phyloP scores from a whole-genome alignment of 257 asterid genomes.

The Solanum rostratum region DNA sequence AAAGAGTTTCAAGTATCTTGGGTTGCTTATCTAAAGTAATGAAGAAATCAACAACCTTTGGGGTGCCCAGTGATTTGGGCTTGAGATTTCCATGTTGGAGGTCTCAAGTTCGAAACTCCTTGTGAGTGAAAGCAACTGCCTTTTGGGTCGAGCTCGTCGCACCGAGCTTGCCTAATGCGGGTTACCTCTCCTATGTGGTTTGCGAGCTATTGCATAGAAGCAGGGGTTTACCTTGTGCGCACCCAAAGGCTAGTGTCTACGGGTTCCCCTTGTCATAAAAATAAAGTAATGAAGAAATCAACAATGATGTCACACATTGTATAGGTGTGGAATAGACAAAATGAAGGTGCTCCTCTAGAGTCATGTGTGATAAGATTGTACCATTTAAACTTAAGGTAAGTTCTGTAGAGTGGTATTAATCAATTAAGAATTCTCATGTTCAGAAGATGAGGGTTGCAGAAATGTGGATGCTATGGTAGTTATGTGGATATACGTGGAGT shows the following conservation, averaged over 20 bases:
- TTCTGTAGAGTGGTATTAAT: not conserved
- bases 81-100: too few relatives aligned
- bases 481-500: not conserved
- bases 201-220: too few relatives aligned
- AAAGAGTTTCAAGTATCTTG: not conserved
- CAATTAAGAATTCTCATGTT: not conserved
- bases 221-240: too few relatives aligned
- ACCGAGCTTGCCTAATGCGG: too few relatives aligned
- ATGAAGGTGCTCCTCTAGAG: not conserved
- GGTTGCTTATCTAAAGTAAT: not conserved
- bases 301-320: not conserved
- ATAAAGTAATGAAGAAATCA: not conserved
- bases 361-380: not conserved
- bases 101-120: too few relatives aligned
- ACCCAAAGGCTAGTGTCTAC: too few relatives aligned
- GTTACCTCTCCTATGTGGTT: too few relatives aligned
- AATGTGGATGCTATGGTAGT: not conserved
- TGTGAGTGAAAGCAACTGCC: too few relatives aligned
- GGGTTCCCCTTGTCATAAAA: too few relatives aligned
- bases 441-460: not conserved
- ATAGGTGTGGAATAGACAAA: not conserved
- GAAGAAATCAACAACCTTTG: not conserved
- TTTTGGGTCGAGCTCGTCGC: too few relatives aligned
- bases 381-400: not conserved
- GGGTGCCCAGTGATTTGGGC: too few relatives aligned